Evolutionary conservation across 345 rosid genomes (phyloP).

Genomic region (Lumnitzera littorea): DNA sequence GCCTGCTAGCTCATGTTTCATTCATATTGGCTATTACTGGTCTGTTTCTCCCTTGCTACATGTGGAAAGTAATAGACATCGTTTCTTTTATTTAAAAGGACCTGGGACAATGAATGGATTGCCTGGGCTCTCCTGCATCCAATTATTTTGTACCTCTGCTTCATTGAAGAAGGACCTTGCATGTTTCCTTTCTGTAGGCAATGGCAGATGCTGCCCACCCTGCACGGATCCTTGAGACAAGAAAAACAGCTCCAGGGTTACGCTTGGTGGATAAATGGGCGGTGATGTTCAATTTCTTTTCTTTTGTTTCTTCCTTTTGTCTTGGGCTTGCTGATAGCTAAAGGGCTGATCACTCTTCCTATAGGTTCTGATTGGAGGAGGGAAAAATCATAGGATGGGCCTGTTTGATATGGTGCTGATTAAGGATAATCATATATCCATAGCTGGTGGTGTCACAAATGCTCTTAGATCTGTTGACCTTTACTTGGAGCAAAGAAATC

Average conservation of each 20-base stretch:
- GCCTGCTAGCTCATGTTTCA: background rate
- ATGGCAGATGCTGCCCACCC: conserved; percentile 95
- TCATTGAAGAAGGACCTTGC: background rate
- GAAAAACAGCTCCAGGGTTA: conserved; percentile 91
- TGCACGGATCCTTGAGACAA: conserved; percentile 81
- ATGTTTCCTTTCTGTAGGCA: conserved; percentile 41
- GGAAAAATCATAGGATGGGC: conserved; percentile 91
- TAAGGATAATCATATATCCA: conserved; percentile 94
- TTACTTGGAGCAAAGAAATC: conserved; percentile 55
- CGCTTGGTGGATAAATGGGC: conserved; percentile 97
- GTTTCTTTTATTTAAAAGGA: no score
- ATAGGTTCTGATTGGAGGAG: conserved; percentile 95
- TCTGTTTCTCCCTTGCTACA: no score
- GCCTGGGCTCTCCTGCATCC: background rate
- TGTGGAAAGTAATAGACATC: no score
- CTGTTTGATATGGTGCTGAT: conserved; percentile 97
- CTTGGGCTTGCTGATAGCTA: conserved; percentile 13
- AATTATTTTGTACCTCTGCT: background rate
- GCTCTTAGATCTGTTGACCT: conserved; percentile 71
- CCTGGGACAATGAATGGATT: no score
- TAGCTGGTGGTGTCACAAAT: conserved; percentile 75
- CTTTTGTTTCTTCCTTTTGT: conserved; percentile 7
- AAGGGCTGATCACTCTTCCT: conserved; percentile 17
- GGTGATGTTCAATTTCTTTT: conserved; percentile 36
- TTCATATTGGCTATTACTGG: background rate